These are phyloP conservation scores for Podospora pseudopauciseta DNA, from an alignment of 495 filamentous ascomycete genomes.

Conservation along the genomic window DNA sequence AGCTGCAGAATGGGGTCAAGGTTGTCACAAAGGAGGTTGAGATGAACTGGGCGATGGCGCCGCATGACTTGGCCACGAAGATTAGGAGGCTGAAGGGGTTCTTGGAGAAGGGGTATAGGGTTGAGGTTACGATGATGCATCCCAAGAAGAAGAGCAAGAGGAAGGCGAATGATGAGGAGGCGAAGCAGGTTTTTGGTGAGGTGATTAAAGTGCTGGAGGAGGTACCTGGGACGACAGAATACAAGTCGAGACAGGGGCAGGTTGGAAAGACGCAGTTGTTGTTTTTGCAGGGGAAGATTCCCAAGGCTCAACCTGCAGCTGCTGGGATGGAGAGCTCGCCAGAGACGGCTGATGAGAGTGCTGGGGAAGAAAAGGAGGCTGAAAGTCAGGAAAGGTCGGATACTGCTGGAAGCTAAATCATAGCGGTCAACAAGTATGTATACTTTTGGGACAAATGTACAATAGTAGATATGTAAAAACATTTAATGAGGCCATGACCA, in stretches of 20 bases:
- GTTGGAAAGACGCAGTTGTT: constrained; percentile 32
- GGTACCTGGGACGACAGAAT: constrained; percentile 38
- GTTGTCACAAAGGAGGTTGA: constrained; percentile 60
- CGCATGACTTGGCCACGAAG: constrained; percentile 61
- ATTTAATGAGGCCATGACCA: background rate
- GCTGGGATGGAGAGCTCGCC: constrained; percentile 2
- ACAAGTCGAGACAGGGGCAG: constrained; percentile 38
- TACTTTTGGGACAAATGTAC: background rate
- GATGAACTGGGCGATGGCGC: constrained; percentile 77
- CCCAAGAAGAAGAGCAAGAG: constrained; percentile 34
- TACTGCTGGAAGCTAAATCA: background rate
- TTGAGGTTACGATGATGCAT: constrained; percentile 57
- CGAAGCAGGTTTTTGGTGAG: constrained; percentile 27
- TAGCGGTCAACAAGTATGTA: no score
- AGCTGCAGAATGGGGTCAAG: constrained; percentile 24
- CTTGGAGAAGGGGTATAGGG: constrained; percentile 57
- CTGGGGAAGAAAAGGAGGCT: background rate
- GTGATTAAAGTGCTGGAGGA: constrained; percentile 30
- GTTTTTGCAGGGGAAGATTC: constrained; percentile 34
- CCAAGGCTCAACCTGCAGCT: constrained; percentile 17
- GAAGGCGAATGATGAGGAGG: constrained; percentile 36
- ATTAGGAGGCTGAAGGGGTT: constrained; percentile 58
- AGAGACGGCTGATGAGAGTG: background rate
- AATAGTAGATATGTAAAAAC: background rate
- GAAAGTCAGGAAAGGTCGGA: background rate